Evolutionary conservation across 345 rosid species (phyloP).

Genomic region (Pistacia integerrima): DNA sequence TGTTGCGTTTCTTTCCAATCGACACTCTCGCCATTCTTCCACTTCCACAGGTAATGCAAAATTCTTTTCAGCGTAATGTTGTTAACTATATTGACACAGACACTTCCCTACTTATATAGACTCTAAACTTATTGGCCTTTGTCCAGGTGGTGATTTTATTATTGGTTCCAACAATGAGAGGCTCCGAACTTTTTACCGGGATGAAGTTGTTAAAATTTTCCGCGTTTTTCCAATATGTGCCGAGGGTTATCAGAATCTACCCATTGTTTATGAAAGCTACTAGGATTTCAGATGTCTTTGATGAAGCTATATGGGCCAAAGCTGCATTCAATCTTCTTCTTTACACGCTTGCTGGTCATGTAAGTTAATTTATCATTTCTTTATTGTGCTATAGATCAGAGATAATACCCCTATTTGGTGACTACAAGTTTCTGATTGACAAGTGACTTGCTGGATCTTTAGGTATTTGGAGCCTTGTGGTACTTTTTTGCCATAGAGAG

Average conservation of each 20-base stretch:
- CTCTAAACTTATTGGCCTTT: not conserved
- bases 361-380: slow-evolving; percentile 32
- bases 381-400: too few species aligned
- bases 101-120: not conserved
- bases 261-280: slow-evolving; percentile 77
- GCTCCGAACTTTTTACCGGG: slow-evolving; percentile 40
- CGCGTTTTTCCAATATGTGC: slow-evolving; percentile 69
- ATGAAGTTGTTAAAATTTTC: slow-evolving; percentile 67
- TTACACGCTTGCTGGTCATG: slow-evolving; percentile 93
- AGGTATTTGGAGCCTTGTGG: slow-evolving; percentile 35
- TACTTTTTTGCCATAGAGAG: slow-evolving; percentile 18
- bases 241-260: slow-evolving; percentile 67
- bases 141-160: slow-evolving; percentile 34
- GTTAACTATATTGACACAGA: not conserved
- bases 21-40: not conserved
- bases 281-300: slow-evolving; percentile 64
- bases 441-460: not conserved
- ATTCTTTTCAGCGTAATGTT: not conserved
- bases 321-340: slow-evolving; percentile 84
- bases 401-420: too few species aligned
- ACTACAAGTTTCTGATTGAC: not conserved
- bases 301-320: slow-evolving; percentile 87
- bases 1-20: not conserved
- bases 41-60: slow-evolving; percentile 1
- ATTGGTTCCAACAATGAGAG: slow-evolving; percentile 27